Percentiles rank a stretch among this genome's conserved stretches.
Conservation (phyloP, 176 grass and related monocot genomes). For the Puccinellia tenuiflora region DNA sequence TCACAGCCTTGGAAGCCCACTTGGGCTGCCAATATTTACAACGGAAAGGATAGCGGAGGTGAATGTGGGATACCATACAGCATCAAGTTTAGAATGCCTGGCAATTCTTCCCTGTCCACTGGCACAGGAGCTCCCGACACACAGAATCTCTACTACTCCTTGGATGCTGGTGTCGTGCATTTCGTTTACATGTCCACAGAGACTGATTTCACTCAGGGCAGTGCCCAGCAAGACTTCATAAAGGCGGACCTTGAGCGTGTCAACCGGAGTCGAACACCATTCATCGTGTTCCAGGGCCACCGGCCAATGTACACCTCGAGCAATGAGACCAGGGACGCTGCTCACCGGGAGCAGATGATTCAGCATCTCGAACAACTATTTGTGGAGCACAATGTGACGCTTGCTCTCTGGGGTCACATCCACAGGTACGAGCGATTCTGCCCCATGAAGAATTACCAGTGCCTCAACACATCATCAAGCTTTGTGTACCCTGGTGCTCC, state of each 20-base stretch:
- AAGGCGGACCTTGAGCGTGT: slow-evolving; percentile 70
- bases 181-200: slow-evolving; percentile 92
- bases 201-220: slow-evolving; percentile 71
- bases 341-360: slow-evolving; percentile 52
- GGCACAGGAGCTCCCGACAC: slow-evolving; percentile 64
- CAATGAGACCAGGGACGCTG: slow-evolving; percentile 53
- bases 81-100: slow-evolving; percentile 90
- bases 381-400: slow-evolving; percentile 77
- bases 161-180: slow-evolving; percentile 77
- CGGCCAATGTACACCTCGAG: slow-evolving; percentile 93
- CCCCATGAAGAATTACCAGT: slow-evolving; percentile 65
- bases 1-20: slow-evolving; percentile 83
- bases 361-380: slow-evolving; percentile 70
- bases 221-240: slow-evolving; percentile 72
- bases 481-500: slow-evolving; percentile 63
- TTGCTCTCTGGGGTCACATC: slow-evolving; percentile 89
- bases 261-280: slow-evolving; percentile 74
- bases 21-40: slow-evolving; percentile 35
- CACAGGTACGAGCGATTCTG: slow-evolving; percentile 94
- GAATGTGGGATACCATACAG: slow-evolving; percentile 97
- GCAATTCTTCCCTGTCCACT: slow-evolving; percentile 63
- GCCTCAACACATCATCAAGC: slow-evolving; percentile 56
- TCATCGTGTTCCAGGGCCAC: slow-evolving; percentile 90
- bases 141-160: slow-evolving; percentile 79
- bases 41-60: slow-evolving; percentile 71